Evolutionary conservation across 768 basidiomycete genomes (phyloP), one percentile per base, ranked within the genome.

Genomic region (Termitomyces sp.): DNA sequence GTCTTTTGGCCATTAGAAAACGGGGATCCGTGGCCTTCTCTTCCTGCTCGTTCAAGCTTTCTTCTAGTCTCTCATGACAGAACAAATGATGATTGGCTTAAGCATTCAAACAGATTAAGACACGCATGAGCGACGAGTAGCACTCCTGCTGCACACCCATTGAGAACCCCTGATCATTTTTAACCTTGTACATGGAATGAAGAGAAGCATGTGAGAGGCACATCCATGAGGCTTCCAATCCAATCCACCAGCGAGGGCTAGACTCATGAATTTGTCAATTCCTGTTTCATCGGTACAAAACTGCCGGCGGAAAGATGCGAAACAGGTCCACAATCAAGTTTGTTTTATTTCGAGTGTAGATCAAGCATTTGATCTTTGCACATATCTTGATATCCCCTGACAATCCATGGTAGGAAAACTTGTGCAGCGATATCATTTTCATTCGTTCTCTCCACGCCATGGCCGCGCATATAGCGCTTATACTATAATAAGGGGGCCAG

Each of bases 301-400:
- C 5, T 44, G 34, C 42, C 34, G n/a, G 24, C 54, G 54, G 54
- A 55, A 55, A 44, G 47, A 50, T 55, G 54, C 54, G 47, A 34
- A n/a, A 24, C 14, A 48, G 51, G 17, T 45, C 38, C 17, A 54
- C 26, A 14, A 35, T 32, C 52, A 11, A 43, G 2, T n/a, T 17
- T n/a, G 2, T n/a, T 17, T n/a, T 42, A 9, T 46, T 48, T 48
- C 22, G 34, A 49, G 5, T 37, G 9, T 50, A 5, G 15, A 24
- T 49, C 35, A 26, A 9, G 12, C 5, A 38, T n/a, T 26, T 32
- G 30, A 32, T 32, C 9, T 32, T 32, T 32, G 30, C 30, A 10
- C 30, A 26, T n/a, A n/a, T n/a, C 19, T 17, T 22, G 21, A 24
- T 35, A 22, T 28, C 24, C 24, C 14, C 19, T 22, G 6, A 21